Evolutionary conservation across 345 rosid species (phyloP), one percentile per base, ranked within the genome.

Genomic region (Lepidium africanum): DNA sequence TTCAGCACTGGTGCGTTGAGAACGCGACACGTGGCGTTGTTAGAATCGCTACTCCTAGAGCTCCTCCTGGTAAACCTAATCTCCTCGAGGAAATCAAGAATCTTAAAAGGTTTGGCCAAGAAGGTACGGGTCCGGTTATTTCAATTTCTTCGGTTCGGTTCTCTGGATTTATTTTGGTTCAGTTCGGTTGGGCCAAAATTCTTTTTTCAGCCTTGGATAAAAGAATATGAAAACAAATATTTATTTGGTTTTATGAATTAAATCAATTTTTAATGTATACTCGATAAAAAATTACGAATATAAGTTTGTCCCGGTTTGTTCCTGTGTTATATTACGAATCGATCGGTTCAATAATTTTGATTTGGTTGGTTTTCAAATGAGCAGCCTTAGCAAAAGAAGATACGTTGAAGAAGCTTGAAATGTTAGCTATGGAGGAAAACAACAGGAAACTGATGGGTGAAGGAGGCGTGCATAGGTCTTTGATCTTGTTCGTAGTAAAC

Each of bases 1-100:
- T 87, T 54, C 93, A 87, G 69, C 79, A 84, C 5, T 89, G 96
- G 96, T 77, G 86, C 75, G 65, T 67, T 3, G 83, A 83, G 16
- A 90, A 85, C 51, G 81, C 85, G 5, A 73, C 83, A 2, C 49
- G 51, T 5, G 88, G 90, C 4, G 50, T 85, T 37, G 81, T 78
- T 19, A 64, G 79, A 37, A 79, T 87, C 53, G 84, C 95, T 3
- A 81, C 90, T 1, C 96, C 90, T 0, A 80, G 76, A 62, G 78
- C 76, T 45, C 76, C 85, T 47, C 69, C 82, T 3, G 81, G 79
- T 12, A 80, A 68, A 52, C 66, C 15, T 10, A 72, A 78, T 38
- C 16, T 85, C 66, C 5, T 52, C 3, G 79, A 80, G 35, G 84
- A 86, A 65, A 37, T 82, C n/a, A 67, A 57, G 40, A 72, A 76